A percentile compares a stretch with the other conserved stretches of the same genome.
These are phyloP conservation scores for Gracilaria gracilis DNA, from an alignment of 23 red algal species.

Conservation along the genomic window DNA sequence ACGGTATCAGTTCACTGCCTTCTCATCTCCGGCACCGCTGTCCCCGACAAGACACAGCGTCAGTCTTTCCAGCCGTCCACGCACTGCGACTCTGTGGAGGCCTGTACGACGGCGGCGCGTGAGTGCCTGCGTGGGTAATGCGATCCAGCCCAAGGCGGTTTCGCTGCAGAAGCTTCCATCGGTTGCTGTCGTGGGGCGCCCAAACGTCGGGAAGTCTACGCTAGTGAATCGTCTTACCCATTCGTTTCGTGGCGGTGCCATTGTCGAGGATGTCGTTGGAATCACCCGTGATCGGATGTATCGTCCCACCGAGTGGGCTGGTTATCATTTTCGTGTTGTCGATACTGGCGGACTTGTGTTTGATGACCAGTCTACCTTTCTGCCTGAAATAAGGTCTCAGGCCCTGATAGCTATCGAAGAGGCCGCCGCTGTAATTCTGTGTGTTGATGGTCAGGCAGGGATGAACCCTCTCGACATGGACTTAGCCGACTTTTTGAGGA, in stretches of 20 bases:
- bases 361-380: conserved; percentile 90
- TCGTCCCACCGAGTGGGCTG: conserved; percentile 65
- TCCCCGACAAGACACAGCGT: not conserved
- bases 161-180: conserved; percentile 59
- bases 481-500: conserved; percentile 84
- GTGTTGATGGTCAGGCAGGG: conserved; percentile 88
- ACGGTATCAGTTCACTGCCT: not conserved
- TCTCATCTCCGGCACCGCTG: not conserved
- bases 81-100: not conserved
- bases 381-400: conserved; percentile 92
- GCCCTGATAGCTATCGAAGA: conserved; percentile 88
- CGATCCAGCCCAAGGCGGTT: not conserved
- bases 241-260: conserved; percentile 79
- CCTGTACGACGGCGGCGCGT: not conserved
- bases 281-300: conserved; percentile 99
- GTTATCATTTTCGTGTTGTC: conserved; percentile 81
- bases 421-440: conserved; percentile 77
- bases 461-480: conserved; percentile 87
- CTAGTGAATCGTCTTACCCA: conserved; percentile 90
- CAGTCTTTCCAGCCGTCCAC: not conserved
- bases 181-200: conserved; percentile 92
- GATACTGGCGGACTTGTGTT: conserved; percentile 99
- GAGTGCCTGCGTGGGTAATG: not conserved
- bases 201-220: conserved; percentile 97
- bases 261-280: conserved; percentile 91